Conservation (phyloP, 2,329 filamentous ascomycete species). For the Coleophoma cylindrospora region DNA sequence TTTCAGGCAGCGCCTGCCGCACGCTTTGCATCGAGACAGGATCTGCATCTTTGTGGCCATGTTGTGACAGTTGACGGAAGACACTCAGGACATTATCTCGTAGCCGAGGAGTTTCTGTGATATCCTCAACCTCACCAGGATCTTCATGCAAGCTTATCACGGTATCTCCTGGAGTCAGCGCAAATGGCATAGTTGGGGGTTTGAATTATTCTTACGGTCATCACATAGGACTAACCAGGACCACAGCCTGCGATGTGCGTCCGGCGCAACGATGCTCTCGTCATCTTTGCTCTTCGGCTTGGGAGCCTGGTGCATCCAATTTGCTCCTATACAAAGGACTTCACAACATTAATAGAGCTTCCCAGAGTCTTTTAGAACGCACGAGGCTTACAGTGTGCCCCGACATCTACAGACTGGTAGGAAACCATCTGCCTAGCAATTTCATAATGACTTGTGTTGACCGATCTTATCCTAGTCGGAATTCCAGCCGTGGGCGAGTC, state of each 20-base stretch:
- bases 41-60: slow-evolving; percentile 30
- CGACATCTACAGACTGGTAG: slow-evolving; percentile 69
- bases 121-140: slow-evolving; percentile 28
- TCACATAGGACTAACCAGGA: slow-evolving; percentile 67
- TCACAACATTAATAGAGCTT: neutral
- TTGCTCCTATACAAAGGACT: slow-evolving; percentile 69
- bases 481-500: slow-evolving; percentile 2
- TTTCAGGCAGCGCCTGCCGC: slow-evolving; percentile 22
- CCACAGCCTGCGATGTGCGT: slow-evolving; percentile 49
- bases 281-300: slow-evolving; percentile 16
- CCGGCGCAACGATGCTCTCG: slow-evolving; percentile 29
- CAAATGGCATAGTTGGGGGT: neutral
- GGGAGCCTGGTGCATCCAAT: slow-evolving; percentile 48
- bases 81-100: slow-evolving; percentile 56
- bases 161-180: slow-evolving; percentile 42
- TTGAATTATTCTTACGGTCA: slow-evolving; percentile 42
- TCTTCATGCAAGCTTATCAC: slow-evolving; percentile 66
- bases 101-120: slow-evolving; percentile 24
- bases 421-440: slow-evolving; percentile 71
- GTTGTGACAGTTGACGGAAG: slow-evolving; percentile 54
- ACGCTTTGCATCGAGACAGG: slow-evolving; percentile 25
- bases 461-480: neutral
- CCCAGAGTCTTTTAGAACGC: too few relatives aligned
- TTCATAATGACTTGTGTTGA: slow-evolving; percentile 28
- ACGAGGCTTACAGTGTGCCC: slow-evolving; percentile 48